These are phyloP conservation scores for Dothideomycetes sp. DNA, from an alignment of 2,329 filamentous ascomycete species.

Conservation along the genomic window DNA sequence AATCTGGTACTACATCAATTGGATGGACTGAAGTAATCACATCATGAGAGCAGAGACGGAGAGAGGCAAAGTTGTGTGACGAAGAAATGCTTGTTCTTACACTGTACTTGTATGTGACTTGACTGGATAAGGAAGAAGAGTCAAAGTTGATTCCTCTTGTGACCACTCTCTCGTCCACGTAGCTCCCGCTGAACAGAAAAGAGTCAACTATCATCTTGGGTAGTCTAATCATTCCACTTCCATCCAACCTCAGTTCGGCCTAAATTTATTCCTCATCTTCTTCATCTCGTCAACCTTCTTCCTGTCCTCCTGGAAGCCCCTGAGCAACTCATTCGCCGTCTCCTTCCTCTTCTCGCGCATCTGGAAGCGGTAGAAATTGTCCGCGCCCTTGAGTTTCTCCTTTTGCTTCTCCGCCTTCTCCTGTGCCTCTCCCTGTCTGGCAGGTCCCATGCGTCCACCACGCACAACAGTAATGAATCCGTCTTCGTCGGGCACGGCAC, in stretches of 20 bases:
- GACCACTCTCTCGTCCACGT: too few species aligned
- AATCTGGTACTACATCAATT: too few species aligned
- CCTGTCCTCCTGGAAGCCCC: conserved; percentile 67
- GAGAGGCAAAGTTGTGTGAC: too few species aligned
- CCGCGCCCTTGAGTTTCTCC: conserved; percentile 52
- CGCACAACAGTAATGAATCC: conserved; percentile 88
- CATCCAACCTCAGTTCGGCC: conserved; percentile 31
- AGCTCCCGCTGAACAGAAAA: too few species aligned
- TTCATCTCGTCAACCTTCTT: conserved; percentile 63
- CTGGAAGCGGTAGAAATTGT: conserved; percentile 80
- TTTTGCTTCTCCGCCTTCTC: conserved; percentile 53
- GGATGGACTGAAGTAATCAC: too few species aligned
- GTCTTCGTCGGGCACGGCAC: conserved; percentile 82
- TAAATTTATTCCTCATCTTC: conserved; percentile 54
- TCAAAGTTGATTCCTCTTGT: too few species aligned
- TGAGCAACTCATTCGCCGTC: conserved; percentile 58
- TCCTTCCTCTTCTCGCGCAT: conserved; percentile 69
- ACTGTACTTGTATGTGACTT: too few species aligned
- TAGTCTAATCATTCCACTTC: too few species aligned
- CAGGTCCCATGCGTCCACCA: conserved; percentile 65
- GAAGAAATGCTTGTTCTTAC: too few species aligned
- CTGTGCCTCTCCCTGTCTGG: conserved; percentile 61
- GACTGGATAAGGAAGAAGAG: too few species aligned
- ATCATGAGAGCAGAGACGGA: too few species aligned
- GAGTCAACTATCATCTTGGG: too few species aligned